These are phyloP conservation scores for Geranium incanum DNA, from an alignment of 441 rosid species.

Conservation along the genomic window DNA sequence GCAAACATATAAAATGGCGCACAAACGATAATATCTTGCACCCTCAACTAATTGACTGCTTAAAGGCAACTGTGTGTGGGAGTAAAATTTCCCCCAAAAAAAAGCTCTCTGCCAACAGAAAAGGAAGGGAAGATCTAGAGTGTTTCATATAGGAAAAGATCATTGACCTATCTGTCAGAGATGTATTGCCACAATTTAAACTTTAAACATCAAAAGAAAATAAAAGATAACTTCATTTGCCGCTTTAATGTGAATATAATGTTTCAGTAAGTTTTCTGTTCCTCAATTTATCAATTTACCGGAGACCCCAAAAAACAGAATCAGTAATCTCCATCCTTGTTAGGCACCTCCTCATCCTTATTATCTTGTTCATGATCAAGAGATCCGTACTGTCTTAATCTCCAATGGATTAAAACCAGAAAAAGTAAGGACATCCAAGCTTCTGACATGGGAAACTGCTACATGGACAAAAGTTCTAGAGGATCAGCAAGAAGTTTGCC, in stretches of 20 bases:
- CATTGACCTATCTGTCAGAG: not conserved
- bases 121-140: not conserved
- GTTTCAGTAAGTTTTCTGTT: not conserved
- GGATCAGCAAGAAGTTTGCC: conserved; percentile 27
- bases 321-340: not conserved
- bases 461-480: conserved; percentile 21
- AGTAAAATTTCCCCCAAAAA: not conserved
- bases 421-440: not conserved
- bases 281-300: not conserved
- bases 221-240: not conserved
- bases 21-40: not conserved
- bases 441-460: conserved; percentile 22
- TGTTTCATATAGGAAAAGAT: not conserved
- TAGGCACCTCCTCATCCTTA: conserved; percentile 8
- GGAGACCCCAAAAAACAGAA: not conserved
- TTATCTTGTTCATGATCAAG: not conserved
- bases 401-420: conserved; percentile 2
- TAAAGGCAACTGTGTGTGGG: not conserved
- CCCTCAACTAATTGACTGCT: not conserved
- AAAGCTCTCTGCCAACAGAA: not conserved
- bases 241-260: not conserved
- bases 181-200: not conserved
- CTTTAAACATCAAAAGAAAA: not conserved
- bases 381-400: not conserved
- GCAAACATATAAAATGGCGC: not conserved